Percentiles rank a stretch among this genome's conserved stretches.
These are phyloP conservation scores for Meripilus lineatus DNA, from an alignment of 1,284 basidiomycete genomes.

Conservation along the genomic window DNA sequence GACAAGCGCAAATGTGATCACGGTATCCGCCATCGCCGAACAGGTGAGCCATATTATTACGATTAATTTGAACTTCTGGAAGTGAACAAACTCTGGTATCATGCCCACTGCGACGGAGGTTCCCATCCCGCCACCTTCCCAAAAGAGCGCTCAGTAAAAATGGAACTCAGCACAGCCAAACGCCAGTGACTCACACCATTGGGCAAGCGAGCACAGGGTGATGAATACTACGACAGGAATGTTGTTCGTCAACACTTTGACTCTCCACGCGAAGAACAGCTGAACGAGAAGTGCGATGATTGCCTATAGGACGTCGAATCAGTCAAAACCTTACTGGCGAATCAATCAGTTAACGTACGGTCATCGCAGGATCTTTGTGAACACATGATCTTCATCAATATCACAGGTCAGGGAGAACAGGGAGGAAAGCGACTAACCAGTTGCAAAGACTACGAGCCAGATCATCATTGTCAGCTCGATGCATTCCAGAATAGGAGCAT, in stretches of 20 bases:
- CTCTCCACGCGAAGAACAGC: constrained; percentile 40
- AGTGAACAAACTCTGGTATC: constrained; percentile 28
- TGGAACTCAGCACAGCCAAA: not conserved
- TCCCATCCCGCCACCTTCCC: constrained; percentile 28
- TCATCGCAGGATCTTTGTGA: constrained; percentile 28
- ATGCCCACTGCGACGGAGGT: constrained; percentile 32
- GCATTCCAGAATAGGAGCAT: not conserved
- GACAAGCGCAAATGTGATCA: constrained; percentile 26
- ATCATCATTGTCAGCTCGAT: not conserved
- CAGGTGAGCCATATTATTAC: constrained; percentile 33
- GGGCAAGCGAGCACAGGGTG: constrained; percentile 23
- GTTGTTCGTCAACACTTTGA: constrained; percentile 32
- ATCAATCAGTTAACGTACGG: constrained; percentile 15
- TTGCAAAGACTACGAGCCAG: constrained; percentile 25
- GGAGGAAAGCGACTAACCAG: constrained; percentile 16
- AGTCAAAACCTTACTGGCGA: not conserved
- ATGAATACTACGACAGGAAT: constrained; percentile 22
- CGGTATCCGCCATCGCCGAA: constrained; percentile 28
- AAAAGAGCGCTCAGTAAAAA: not conserved
- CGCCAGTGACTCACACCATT: constrained; percentile 24
- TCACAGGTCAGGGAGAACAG: not conserved
- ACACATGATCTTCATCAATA: not conserved
- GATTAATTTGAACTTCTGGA: constrained; percentile 32
- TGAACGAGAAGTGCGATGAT: constrained; percentile 36
- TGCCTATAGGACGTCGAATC: constrained; percentile 20